Conservation (phyloP, 768 basidiomycete genomes). For the Suillus subluteus region DNA sequence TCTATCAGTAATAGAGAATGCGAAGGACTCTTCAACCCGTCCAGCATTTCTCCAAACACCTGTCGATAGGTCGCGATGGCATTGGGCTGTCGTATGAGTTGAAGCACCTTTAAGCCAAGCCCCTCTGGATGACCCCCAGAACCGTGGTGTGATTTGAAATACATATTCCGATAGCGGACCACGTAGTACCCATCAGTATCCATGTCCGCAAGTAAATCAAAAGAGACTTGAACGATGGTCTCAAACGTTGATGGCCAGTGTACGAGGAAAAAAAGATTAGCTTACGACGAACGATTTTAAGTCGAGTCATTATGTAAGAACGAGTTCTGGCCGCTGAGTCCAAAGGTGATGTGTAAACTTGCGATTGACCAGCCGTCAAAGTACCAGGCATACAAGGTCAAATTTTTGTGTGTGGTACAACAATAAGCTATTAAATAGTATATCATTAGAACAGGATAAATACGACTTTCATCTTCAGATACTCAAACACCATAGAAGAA, state of each 20-base stretch:
- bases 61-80: not conserved
- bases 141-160: not conserved
- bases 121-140: not conserved
- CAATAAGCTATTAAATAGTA: not conserved
- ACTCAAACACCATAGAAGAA: constrained; percentile 26
- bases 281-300: not conserved
- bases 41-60: not conserved
- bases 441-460: not conserved
- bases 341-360: not conserved
- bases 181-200: not conserved
- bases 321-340: not conserved
- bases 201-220: not conserved
- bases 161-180: not conserved
- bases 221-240: not conserved
- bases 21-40: not conserved
- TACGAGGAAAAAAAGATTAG: not conserved
- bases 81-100: not conserved
- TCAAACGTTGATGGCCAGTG: not conserved
- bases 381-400: not conserved
- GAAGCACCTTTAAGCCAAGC: not conserved
- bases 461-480: not conserved
- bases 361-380: not conserved
- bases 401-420: not conserved
- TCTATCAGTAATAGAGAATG: not conserved
- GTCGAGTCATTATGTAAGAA: not conserved